These are phyloP conservation scores for Schoenoplectus tabernaemontani DNA, from an alignment of 202 grass and related monocot species.

Conservation along the genomic window DNA sequence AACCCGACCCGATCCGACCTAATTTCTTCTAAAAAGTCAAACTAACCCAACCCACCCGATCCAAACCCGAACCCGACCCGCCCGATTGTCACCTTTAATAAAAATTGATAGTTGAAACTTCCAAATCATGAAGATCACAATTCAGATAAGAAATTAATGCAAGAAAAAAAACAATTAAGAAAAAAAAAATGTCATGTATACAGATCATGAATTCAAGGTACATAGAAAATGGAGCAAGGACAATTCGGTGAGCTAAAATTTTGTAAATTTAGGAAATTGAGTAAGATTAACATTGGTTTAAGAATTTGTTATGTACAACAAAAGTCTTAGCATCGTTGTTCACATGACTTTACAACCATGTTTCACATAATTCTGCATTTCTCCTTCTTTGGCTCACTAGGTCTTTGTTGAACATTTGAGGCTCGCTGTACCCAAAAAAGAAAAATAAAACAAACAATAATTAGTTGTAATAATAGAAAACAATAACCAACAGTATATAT, in stretches of 20 bases:
- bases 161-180: neutral
- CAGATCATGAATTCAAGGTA: neutral
- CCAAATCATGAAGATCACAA: neutral
- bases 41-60: no score
- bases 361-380: constrained; percentile 85
- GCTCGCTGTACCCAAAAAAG: constrained; percentile 16
- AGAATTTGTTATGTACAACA: constrained; percentile 19
- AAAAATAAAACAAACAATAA: neutral
- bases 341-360: constrained; percentile 17
- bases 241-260: neutral
- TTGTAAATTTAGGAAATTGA: constrained; percentile 15
- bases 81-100: no score
- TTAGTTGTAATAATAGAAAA: neutral
- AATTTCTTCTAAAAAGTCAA: no score
- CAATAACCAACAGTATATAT: neutral
- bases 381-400: constrained; percentile 63
- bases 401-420: constrained; percentile 16
- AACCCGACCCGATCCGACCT: no score
- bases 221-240: neutral
- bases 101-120: neutral
- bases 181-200: neutral
- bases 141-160: neutral
- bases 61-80: no score
- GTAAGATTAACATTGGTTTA: constrained; percentile 16
- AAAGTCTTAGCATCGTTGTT: constrained; percentile 8